Base-by-base conservation (phyloP, 2,329 filamentous ascomycete species). In the Sporothrix brunneoviolacea region DNA sequence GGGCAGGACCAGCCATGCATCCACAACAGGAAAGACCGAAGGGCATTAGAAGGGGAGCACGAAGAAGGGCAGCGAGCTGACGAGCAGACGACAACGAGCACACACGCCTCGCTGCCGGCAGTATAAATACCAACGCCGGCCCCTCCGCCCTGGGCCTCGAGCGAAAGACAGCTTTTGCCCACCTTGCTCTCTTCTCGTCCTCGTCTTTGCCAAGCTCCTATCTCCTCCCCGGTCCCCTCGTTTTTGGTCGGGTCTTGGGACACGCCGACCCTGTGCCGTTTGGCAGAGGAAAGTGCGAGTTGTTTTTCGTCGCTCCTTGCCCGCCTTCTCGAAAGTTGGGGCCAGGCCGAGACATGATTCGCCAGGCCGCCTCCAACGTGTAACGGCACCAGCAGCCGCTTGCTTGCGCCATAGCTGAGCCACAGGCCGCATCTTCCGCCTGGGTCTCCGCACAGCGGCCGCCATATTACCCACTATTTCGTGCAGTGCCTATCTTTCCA, bases 71-170 rank as follows among this genome's bases (percentile, higher is more conserved):
- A 32, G 22, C 39, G n/a, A n/a, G n/a, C n/a, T n/a, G n/a, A n/a
- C n/a, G n/a, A n/a, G n/a, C n/a, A n/a, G n/a, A n/a, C n/a, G n/a
- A n/a, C n/a, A n/a, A n/a, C n/a, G n/a, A n/a, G n/a, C n/a, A n/a
- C n/a, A n/a, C n/a, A n/a, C n/a, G n/a, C n/a, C n/a, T n/a, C n/a
- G n/a, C n/a, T n/a, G n/a, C n/a, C 40, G 40, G 53, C 45, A 59
- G 56, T 68, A 69, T 69, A 68, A 67, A 69, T 64, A 67, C 58
- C 56, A 55, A 42, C 39, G 52, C 54, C 55, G 49, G 54, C 45
- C 58, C 52, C 48, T 28, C 19, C 38, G 38, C n/a, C 24, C n/a
- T 24, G 36, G 30, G 6, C 42, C n/a, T 39, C 35, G 45, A 48
- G 39, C 33, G 12, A 18, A 37, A 24, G 13, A 9, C 41, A 36